Conservation (phyloP, 2,329 filamentous ascomycete genomes). For the Fusarium illudens region DNA sequence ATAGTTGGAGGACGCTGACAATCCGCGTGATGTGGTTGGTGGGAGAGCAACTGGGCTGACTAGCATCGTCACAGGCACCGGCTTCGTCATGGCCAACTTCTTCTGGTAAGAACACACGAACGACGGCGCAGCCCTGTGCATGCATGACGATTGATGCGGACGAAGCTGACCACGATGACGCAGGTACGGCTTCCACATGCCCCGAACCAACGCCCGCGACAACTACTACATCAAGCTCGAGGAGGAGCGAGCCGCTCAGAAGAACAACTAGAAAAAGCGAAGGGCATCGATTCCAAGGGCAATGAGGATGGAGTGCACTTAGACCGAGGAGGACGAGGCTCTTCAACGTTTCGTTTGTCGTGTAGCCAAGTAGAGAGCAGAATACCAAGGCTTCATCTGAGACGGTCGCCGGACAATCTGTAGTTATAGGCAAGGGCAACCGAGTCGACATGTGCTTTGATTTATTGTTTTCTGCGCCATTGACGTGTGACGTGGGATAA, state of each 20-base stretch:
- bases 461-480: neutral
- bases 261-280: constrained; percentile 38
- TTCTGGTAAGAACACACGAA: constrained; percentile 61
- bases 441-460: constrained; percentile 36
- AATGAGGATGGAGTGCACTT: constrained; percentile 19
- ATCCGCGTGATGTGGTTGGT: constrained; percentile 39
- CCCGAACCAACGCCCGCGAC: constrained; percentile 66
- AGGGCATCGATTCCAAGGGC: constrained; percentile 7
- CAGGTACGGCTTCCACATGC: constrained; percentile 71
- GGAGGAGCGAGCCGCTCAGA: constrained; percentile 59
- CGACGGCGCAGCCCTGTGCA: neutral
- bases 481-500: constrained; percentile 3
- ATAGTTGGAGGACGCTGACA: constrained; percentile 30
- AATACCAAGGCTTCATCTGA: constrained; percentile 38
- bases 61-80: constrained; percentile 54
- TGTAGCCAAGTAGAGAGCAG: constrained; percentile 34
- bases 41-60: constrained; percentile 46
- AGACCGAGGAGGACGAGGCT: constrained; percentile 19
- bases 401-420: constrained; percentile 39
- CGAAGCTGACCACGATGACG: constrained; percentile 17
- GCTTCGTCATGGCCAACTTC: constrained; percentile 62
- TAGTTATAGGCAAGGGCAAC: constrained; percentile 43
- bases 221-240: constrained; percentile 67
- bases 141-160: neutral
- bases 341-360: constrained; percentile 41